phyloP scores from a whole-genome alignment of 495 filamentous ascomycete genomes.

The Symbiotaphrina buchneri region DNA sequence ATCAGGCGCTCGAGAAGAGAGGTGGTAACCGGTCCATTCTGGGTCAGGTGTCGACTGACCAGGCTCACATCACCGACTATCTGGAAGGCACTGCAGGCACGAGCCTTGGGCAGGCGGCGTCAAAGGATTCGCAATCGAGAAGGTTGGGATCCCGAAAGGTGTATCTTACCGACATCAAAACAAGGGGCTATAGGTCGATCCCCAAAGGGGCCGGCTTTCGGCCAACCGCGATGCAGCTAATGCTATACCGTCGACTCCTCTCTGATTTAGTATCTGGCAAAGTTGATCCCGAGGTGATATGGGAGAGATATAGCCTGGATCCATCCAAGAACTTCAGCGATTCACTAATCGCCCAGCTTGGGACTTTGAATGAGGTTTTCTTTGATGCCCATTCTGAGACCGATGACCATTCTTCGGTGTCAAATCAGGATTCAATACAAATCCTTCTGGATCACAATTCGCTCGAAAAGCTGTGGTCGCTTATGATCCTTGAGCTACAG shows the following conservation, averaged over 20 bases:
- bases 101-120: not conserved
- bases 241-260: slow-evolving; percentile 78
- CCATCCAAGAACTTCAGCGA: slow-evolving; percentile 46
- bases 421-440: slow-evolving; percentile 10
- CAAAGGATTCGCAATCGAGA: slow-evolving; percentile 5
- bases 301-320: slow-evolving; percentile 46
- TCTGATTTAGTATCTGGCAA: slow-evolving; percentile 43
- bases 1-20: slow-evolving; percentile 3
- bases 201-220: slow-evolving; percentile 48
- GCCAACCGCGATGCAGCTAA: slow-evolving; percentile 65
- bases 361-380: slow-evolving; percentile 36
- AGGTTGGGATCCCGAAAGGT: slow-evolving; percentile 13
- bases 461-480: slow-evolving; percentile 34
- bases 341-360: slow-evolving; percentile 58
- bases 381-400: slow-evolving; percentile 13
- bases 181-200: slow-evolving; percentile 30
- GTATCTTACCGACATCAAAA: slow-evolving; percentile 82
- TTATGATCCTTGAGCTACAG: slow-evolving; percentile 39
- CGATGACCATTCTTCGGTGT: slow-evolving; percentile 3
- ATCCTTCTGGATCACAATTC: slow-evolving; percentile 35
- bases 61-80: not conserved
- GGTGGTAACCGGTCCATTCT: slow-evolving; percentile 1
- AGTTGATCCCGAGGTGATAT: slow-evolving; percentile 43
- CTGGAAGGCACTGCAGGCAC: not conserved
- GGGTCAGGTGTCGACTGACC: too few species aligned